phyloP scores from a whole-genome alignment of 2,329 filamentous ascomycete species.

The Penicillium sp. region DNA sequence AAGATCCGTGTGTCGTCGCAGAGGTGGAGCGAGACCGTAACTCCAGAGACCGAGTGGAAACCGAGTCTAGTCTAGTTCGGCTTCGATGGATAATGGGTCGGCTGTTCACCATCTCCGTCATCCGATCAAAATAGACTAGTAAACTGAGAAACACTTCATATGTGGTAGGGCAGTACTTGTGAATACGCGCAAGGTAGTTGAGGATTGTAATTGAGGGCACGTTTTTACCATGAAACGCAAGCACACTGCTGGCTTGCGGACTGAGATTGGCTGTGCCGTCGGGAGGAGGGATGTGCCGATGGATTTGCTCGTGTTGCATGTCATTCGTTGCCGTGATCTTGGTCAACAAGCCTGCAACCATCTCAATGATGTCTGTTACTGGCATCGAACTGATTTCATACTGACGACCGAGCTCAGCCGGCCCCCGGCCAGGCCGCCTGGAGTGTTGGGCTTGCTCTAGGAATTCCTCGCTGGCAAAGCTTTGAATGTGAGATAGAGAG shows the following conservation, averaged over 20 bases:
- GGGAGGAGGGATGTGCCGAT: conserved; percentile 64
- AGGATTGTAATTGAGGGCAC: conserved; percentile 94
- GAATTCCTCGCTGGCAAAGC: conserved; percentile 74
- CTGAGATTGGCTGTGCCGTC: conserved; percentile 58
- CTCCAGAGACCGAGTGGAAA: conserved; percentile 11
- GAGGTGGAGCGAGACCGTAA: conserved; percentile 4
- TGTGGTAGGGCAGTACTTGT: conserved; percentile 98
- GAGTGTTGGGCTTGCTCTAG: conserved; percentile 52
- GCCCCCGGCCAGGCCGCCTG: conserved; percentile 29
- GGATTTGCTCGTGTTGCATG: conserved; percentile 83
- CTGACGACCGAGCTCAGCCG: conserved; percentile 51
- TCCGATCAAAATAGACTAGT: conserved; percentile 95
- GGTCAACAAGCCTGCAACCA: conserved; percentile 92
- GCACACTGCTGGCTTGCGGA: conserved; percentile 66
- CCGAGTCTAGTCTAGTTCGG: conserved; percentile 42
- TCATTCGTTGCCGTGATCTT: conserved; percentile 98
- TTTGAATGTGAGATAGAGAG: conserved; percentile 87
- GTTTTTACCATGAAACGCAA: conserved; percentile 97
- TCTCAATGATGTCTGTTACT: conserved; percentile 94
- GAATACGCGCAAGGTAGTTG: conserved; percentile 91
- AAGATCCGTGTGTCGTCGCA: conserved; percentile 15
- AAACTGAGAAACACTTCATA: conserved; percentile 97
- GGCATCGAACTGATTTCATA: conserved; percentile 99
- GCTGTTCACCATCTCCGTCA: conserved; percentile 93
- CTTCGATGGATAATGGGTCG: conserved; percentile 55